Conservation (phyloP, 129 eudicot genomes). For the Mikania micrantha region DNA sequence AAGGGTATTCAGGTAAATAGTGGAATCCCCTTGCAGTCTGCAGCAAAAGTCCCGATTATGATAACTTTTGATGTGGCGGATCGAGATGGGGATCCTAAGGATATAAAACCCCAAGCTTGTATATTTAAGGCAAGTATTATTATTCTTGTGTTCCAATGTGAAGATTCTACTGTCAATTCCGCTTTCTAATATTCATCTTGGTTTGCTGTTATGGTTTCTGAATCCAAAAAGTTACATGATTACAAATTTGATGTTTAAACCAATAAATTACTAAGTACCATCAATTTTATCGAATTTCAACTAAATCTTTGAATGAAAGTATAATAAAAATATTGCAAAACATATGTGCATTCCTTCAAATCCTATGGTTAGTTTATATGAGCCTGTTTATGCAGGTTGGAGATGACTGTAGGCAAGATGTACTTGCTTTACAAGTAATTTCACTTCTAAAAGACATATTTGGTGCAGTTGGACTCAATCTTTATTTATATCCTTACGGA, state of each 20-base stretch:
- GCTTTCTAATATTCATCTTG: neutral
- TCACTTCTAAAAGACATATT: slow-evolving; percentile 89
- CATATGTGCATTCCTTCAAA: neutral
- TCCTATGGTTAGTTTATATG: neutral
- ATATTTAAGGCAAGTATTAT: slow-evolving; percentile 67
- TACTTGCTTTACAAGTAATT: slow-evolving; percentile 95
- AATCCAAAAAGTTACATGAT: neutral
- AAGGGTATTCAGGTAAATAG: slow-evolving; percentile 91
- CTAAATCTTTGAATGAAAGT: neutral
- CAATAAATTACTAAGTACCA: neutral
- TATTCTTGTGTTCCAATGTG: neutral
- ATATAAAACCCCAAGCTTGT: slow-evolving; percentile 91
- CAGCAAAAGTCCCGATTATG: slow-evolving; percentile 99
- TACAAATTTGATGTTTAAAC: neutral
- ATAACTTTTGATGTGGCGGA: slow-evolving; percentile 94
- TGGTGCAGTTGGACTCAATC: slow-evolving; percentile 79
- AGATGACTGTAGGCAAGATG: slow-evolving; percentile 98
- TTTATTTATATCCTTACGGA: slow-evolving; percentile 91
- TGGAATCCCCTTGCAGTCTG: slow-evolving; percentile 97
- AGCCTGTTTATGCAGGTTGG: slow-evolving; percentile 63
- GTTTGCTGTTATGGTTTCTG: neutral
- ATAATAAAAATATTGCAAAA: neutral
- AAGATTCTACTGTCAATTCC: too few relatives aligned
- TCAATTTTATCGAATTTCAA: neutral
- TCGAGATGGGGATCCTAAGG: slow-evolving; percentile 62